phyloP scores from a whole-genome alignment of 2,329 filamentous ascomycete species.

The Apiospora arundinis region DNA sequence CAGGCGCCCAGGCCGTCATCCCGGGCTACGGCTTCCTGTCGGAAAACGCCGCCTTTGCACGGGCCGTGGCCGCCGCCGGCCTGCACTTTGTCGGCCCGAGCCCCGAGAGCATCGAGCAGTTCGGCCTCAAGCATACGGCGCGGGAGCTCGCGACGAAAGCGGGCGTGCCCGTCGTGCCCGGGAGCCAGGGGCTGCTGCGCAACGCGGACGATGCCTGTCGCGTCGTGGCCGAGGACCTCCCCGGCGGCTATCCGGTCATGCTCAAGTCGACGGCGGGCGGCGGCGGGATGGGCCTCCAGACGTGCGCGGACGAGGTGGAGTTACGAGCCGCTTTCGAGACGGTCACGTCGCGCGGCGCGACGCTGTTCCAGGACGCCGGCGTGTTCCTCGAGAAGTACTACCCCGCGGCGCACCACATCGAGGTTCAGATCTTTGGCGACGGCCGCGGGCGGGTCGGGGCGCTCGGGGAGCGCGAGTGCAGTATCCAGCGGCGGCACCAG shows the following conservation, averaged over 20 bases:
- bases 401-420: constrained; percentile 66
- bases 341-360: constrained; percentile 62
- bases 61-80: not conserved
- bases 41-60: constrained; percentile 23
- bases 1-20: constrained; percentile 20
- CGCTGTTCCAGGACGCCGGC: constrained; percentile 66
- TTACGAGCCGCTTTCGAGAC: constrained; percentile 58
- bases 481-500: constrained; percentile 70
- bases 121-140: constrained; percentile 48
- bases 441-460: constrained; percentile 61
- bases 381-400: constrained; percentile 71
- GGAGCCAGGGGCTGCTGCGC: constrained; percentile 28
- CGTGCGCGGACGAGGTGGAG: constrained; percentile 56
- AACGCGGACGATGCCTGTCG: constrained; percentile 58
- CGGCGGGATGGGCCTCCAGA: constrained; percentile 69
- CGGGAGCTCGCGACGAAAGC: constrained; percentile 39
- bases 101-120: constrained; percentile 20
- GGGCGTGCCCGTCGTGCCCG: constrained; percentile 42
- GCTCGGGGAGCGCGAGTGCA: constrained; percentile 72
- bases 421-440: constrained; percentile 73
- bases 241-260: constrained; percentile 51
- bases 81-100: constrained; percentile 22
- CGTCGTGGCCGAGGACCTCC: constrained; percentile 27
- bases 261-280: constrained; percentile 68
- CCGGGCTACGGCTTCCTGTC: constrained; percentile 25